These are phyloP conservation scores for Monosporozyma unispora DNA, from an alignment of 805 yeast genomes.

Conservation along the genomic window DNA sequence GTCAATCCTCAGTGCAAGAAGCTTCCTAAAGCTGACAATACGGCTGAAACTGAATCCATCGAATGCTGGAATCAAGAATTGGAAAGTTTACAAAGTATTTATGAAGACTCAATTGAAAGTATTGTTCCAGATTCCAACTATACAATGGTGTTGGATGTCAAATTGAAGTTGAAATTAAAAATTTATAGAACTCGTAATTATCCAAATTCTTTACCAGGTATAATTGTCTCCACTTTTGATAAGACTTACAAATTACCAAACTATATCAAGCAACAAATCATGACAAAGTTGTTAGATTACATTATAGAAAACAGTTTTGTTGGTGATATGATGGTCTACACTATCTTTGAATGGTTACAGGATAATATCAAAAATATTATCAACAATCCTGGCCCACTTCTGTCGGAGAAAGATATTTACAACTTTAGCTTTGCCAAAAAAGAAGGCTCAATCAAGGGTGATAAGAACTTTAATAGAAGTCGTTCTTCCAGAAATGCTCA, in stretches of 20 bases:
- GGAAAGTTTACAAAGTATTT: conserved; percentile 56
- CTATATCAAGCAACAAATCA: conserved; percentile 54
- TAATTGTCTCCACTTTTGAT: conserved; percentile 41
- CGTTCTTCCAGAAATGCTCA: conserved; percentile 8
- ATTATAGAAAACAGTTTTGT: conserved; percentile 37
- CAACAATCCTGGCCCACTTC: conserved; percentile 67
- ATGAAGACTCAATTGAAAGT: conserved; percentile 36
- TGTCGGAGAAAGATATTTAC: conserved; percentile 13
- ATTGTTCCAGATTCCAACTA: conserved; percentile 23
- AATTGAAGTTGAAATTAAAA: conserved; percentile 25
- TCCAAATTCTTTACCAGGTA: conserved; percentile 64
- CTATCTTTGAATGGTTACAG: conserved; percentile 72
- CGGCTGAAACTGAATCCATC: conserved; percentile 23
- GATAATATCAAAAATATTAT: conserved; percentile 49
- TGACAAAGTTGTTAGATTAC: conserved; percentile 39
- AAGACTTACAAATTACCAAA: conserved; percentile 49
- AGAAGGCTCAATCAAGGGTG: background rate
- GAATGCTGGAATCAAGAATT: conserved; percentile 68
- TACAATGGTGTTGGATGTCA: conserved; percentile 29
- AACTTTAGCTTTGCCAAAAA: background rate
- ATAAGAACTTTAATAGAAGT: conserved; percentile 4
- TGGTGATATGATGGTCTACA: conserved; percentile 64
- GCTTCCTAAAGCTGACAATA: background rate
- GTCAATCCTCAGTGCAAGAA: conserved; percentile 12
- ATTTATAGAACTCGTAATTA: conserved; percentile 45